Percentiles rank a stretch among this genome's conserved stretches.
Evolutionary conservation across 257 asterid species (phyloP).

Genomic region (Fraxinus americana): DNA sequence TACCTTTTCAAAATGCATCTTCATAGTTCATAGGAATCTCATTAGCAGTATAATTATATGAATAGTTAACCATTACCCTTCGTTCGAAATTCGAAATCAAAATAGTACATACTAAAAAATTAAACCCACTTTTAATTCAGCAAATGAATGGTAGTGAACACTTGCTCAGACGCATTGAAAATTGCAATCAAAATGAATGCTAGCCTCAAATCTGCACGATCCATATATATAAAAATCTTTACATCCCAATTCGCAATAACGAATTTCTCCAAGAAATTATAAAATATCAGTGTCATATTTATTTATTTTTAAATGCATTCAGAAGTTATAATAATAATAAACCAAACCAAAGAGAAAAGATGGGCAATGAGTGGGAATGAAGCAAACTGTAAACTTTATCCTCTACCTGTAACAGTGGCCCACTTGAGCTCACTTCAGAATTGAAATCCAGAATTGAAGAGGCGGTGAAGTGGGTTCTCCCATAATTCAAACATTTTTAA

Average conservation of each 20-base stretch:
- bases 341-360: constrained; percentile 31
- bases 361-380: constrained; percentile 26
- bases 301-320: constrained; percentile 8
- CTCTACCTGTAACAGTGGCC: constrained; percentile 41
- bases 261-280: constrained; percentile 33
- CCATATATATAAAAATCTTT: constrained; percentile 13
- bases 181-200: constrained; percentile 27
- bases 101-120: neutral
- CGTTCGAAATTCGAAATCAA: constrained; percentile 16
- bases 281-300: neutral
- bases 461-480: constrained; percentile 18
- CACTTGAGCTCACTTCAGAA: constrained; percentile 34
- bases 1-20: too few species aligned
- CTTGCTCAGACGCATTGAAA: constrained; percentile 28
- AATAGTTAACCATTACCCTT: neutral
- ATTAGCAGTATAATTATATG: too few species aligned
- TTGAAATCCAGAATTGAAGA: constrained; percentile 8
- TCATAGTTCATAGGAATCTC: too few species aligned
- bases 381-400: constrained; percentile 27
- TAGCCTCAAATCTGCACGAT: constrained; percentile 33
- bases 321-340: constrained; percentile 5
- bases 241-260: constrained; percentile 44
- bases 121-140: constrained; percentile 22
- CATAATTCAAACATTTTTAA: constrained; percentile 22
- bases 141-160: neutral